These are phyloP conservation scores for Pistacia vera DNA, from an alignment of 345 rosid genomes.

Conservation along the genomic window DNA sequence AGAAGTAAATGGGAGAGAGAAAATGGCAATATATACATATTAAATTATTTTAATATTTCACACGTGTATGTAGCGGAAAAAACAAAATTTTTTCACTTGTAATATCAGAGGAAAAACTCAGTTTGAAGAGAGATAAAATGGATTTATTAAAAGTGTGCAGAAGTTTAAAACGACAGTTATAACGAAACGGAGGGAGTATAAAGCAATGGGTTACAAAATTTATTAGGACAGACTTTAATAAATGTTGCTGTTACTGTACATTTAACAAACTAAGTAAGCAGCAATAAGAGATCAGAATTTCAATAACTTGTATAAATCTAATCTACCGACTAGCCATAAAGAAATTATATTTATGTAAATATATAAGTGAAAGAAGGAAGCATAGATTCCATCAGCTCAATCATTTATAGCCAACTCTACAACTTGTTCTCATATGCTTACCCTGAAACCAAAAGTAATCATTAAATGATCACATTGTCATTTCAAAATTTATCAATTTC, in stretches of 20 bases:
- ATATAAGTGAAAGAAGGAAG: neutral
- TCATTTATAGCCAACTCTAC: neutral
- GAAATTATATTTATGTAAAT: neutral
- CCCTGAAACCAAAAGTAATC: constrained; percentile 18
- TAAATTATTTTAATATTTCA: no score
- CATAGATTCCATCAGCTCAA: neutral
- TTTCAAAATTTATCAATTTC: neutral
- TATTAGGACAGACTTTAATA: constrained; percentile 10
- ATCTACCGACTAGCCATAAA: neutral
- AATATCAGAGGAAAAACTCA: no score
- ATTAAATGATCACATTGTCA: neutral
- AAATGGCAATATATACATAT: no score
- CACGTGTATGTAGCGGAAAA: no score
- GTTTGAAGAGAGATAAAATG: no score
- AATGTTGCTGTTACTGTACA: constrained; percentile 23
- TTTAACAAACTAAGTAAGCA: constrained; percentile 1
- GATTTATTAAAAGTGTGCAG: no score
- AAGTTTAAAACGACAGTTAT: no score
- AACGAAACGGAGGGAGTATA: neutral
- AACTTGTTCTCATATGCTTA: constrained; percentile 3
- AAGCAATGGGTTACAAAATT: constrained; percentile 8
- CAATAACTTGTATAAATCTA: constrained; percentile 10
- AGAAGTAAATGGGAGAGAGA: no score
- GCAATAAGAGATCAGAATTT: constrained; percentile 15
- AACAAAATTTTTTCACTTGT: no score